Evolutionary conservation across 2,329 filamentous ascomycete species (phyloP).

Genomic region (Cordyceps militaris): DNA sequence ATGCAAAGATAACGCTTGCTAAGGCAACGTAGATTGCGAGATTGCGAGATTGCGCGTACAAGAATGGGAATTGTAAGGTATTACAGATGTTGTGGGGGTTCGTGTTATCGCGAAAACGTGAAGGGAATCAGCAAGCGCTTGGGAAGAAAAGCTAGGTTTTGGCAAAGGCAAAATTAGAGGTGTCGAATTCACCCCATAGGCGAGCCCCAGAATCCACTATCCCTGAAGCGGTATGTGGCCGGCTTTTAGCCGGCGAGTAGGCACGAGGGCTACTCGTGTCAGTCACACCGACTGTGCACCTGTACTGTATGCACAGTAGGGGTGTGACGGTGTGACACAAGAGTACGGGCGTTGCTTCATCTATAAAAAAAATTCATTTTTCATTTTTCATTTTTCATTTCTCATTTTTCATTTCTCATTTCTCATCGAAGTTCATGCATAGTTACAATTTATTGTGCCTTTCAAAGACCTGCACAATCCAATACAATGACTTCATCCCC

Average conservation of each 20-base stretch:
- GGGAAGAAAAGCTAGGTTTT: constrained; percentile 28
- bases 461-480: too few species aligned
- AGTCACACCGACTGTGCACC: too few species aligned
- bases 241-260: constrained; percentile 25
- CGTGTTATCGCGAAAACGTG: constrained; percentile 19
- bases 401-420: too few species aligned
- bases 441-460: too few species aligned
- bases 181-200: constrained; percentile 14
- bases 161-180: constrained; percentile 27
- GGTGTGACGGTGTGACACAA: too few species aligned
- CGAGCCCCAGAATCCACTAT: constrained; percentile 7
- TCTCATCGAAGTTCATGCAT: too few species aligned
- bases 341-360: too few species aligned
- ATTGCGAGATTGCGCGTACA: constrained; percentile 9
- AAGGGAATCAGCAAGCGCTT: constrained; percentile 7
- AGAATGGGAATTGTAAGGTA: constrained; percentile 1
- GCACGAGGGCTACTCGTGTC: constrained; percentile 27
- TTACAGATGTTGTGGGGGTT: constrained; percentile 19
- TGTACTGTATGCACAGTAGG: too few species aligned
- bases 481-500: too few species aligned
- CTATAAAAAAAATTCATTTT: too few species aligned
- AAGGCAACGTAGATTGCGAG: constrained; percentile 9
- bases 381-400: too few species aligned
- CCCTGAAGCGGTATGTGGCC: constrained; percentile 18
- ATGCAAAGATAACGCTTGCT: constrained; percentile 13